These are phyloP conservation scores for Emergomyces orientalis DNA, from an alignment of 2,329 filamentous ascomycete genomes.

Conservation along the genomic window DNA sequence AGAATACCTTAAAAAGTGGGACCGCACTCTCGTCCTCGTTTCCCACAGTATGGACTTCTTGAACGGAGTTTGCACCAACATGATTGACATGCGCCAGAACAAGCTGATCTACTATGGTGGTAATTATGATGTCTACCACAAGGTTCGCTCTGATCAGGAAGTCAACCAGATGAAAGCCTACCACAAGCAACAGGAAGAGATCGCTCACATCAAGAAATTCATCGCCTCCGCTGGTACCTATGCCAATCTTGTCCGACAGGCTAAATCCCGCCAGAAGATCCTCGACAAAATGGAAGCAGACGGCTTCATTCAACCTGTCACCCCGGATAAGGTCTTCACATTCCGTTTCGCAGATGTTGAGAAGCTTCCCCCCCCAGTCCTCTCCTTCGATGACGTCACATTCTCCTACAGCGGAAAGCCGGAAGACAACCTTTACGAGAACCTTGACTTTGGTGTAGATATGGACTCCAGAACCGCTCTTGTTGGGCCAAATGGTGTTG, in stretches of 20 bases:
- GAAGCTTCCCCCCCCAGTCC: conserved; percentile 94
- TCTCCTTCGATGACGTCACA: conserved; percentile 93
- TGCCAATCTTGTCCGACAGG: conserved; percentile 96
- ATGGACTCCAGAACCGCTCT: conserved; percentile 99
- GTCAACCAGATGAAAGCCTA: conserved; percentile 99
- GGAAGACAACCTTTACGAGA: conserved; percentile 88
- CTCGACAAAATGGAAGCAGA: conserved; percentile 99
- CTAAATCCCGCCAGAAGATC: conserved; percentile 99
- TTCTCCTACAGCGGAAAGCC: conserved; percentile 92
- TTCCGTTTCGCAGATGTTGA: conserved; percentile 99
- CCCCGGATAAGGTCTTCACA: conserved; percentile 77
- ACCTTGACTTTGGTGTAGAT: conserved; percentile 96
- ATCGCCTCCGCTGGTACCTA: conserved; percentile 99
- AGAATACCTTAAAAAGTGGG: conserved; percentile 99
- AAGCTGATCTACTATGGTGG: conserved; percentile 95
- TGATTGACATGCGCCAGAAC: conserved; percentile 95
- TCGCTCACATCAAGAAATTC: conserved; percentile 99
- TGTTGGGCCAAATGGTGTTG: conserved; percentile 97
- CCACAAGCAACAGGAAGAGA: conserved; percentile 98
- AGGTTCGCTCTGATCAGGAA: conserved; percentile 90
- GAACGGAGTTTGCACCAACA: conserved; percentile 95
- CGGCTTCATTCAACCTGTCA: conserved; percentile 89
- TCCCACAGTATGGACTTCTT: conserved; percentile 99
- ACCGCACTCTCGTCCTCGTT: conserved; percentile 88
- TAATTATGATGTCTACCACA: conserved; percentile 98